These are phyloP conservation scores for Lactarius indigo DNA, from an alignment of 768 basidiomycete species.

Conservation along the genomic window DNA sequence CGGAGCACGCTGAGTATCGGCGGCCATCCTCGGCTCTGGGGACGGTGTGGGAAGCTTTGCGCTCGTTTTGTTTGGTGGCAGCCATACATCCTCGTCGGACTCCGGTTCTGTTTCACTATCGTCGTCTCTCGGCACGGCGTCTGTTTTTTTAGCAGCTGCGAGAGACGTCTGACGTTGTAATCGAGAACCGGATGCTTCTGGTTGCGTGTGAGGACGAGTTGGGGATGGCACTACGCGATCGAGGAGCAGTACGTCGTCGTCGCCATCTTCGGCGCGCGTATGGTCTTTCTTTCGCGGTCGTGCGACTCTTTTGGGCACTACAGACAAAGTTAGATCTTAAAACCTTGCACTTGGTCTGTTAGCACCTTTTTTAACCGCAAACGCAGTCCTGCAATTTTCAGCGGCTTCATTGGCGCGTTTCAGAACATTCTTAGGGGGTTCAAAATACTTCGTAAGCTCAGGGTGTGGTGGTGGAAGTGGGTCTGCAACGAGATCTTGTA, in stretches of 20 bases:
- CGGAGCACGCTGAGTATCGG: slow-evolving; percentile 53
- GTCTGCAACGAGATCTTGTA: slow-evolving; percentile 64
- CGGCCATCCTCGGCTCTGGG: slow-evolving; percentile 29
- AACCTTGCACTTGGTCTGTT: neutral
- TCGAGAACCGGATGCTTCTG: slow-evolving; percentile 28
- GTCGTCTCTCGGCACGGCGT: slow-evolving; percentile 26
- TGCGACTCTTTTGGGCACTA: slow-evolving; percentile 63
- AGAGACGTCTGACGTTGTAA: slow-evolving; percentile 14
- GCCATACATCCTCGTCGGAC: slow-evolving; percentile 40
- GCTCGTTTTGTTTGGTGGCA: slow-evolving; percentile 22
- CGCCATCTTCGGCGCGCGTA: slow-evolving; percentile 56
- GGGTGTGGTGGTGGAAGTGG: slow-evolving; percentile 86
- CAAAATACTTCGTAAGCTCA: slow-evolving; percentile 78
- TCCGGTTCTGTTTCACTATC: slow-evolving; percentile 57
- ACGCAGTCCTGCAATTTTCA: slow-evolving; percentile 55
- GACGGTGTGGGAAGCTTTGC: slow-evolving; percentile 26
- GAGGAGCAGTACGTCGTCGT: slow-evolving; percentile 26
- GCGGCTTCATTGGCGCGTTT: slow-evolving; percentile 56
- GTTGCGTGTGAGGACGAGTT: slow-evolving; percentile 28
- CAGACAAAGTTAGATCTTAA: neutral
- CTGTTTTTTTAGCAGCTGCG: slow-evolving; percentile 26
- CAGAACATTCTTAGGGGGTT: slow-evolving; percentile 66
- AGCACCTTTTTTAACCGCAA: slow-evolving; percentile 79
- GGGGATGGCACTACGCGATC: slow-evolving; percentile 12
- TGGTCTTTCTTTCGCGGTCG: slow-evolving; percentile 61